phyloP scores from a whole-genome alignment of 2,329 filamentous ascomycete genomes.

The Helminthosporium solani region DNA sequence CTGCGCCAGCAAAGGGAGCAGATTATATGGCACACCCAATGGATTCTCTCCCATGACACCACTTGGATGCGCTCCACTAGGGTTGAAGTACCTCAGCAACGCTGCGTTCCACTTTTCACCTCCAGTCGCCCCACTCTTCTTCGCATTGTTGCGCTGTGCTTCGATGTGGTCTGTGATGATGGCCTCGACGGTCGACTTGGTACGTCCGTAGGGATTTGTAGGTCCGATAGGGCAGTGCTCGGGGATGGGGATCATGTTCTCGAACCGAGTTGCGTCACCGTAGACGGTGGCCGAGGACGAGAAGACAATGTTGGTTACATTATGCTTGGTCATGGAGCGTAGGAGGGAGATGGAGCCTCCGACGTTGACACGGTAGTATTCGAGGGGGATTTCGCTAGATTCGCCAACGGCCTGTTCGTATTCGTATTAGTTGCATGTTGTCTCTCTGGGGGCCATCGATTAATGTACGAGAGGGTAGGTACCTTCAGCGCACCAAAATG shows the following conservation, averaged over 20 bases:
- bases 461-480: constrained; percentile 22
- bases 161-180: constrained; percentile 90
- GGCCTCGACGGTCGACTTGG: constrained; percentile 87
- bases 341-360: constrained; percentile 87
- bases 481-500: constrained; percentile 98
- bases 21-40: constrained; percentile 91
- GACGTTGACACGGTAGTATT: constrained; percentile 98
- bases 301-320: constrained; percentile 97
- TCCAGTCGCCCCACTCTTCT: constrained; percentile 71
- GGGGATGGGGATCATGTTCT: constrained; percentile 98
- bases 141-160: constrained; percentile 77
- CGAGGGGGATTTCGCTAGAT: constrained; percentile 87
- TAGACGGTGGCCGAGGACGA: constrained; percentile 98
- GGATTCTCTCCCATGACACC: constrained; percentile 99
- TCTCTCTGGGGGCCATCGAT: background rate
- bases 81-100: constrained; percentile 96
- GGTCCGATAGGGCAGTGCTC: constrained; percentile 94
- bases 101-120: constrained; percentile 86
- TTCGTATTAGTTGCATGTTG: background rate
- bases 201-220: constrained; percentile 97
- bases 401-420: constrained; percentile 80
- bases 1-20: constrained; percentile 90
- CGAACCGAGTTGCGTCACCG: constrained; percentile 92
- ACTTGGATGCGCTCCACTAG: constrained; percentile 87
- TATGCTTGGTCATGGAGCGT: constrained; percentile 81